phyloP scores from a whole-genome alignment of 2,329 filamentous ascomycete genomes.

The Aciculosporium take region DNA sequence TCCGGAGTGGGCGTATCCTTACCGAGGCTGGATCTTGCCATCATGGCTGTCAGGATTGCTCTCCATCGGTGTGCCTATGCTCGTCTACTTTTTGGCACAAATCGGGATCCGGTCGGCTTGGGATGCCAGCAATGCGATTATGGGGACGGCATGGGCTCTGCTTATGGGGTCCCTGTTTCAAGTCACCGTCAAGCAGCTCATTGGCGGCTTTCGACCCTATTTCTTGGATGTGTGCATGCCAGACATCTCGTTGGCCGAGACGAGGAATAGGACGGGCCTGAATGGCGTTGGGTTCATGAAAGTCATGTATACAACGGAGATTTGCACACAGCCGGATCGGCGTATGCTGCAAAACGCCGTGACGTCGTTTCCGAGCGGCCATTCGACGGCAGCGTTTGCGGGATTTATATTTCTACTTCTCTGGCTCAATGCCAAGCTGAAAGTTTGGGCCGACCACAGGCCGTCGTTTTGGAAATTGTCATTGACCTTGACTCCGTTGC shows the following conservation, averaged over 20 bases:
- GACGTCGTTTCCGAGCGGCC: constrained; percentile 54
- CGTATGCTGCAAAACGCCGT: constrained; percentile 44
- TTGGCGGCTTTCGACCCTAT: constrained; percentile 49
- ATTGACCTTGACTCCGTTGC: constrained; percentile 41
- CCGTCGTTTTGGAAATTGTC: constrained; percentile 54
- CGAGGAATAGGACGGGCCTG: constrained; percentile 25
- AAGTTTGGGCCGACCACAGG: constrained; percentile 53
- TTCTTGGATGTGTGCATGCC: constrained; percentile 53
- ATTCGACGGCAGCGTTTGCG: constrained; percentile 50
- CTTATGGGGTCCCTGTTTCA: constrained; percentile 49
- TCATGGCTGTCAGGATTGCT: constrained; percentile 44
- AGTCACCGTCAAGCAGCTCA: constrained; percentile 50
- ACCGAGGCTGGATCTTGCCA: constrained; percentile 47
- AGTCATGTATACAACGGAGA: constrained; percentile 49
- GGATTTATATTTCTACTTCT: constrained; percentile 50
- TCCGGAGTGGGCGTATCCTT: constrained; percentile 49
- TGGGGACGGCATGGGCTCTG: constrained; percentile 46
- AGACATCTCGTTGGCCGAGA: constrained; percentile 27
- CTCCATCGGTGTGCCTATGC: constrained; percentile 41
- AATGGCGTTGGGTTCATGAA: constrained; percentile 36
- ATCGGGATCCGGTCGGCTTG: constrained; percentile 41
- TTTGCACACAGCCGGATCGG: constrained; percentile 44
- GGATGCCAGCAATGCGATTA: constrained; percentile 47
- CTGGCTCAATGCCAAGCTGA: constrained; percentile 59
- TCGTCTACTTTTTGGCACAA: constrained; percentile 41